phyloP scores from a whole-genome alignment of 495 filamentous ascomycete genomes.

The Podospora sp. region DNA sequence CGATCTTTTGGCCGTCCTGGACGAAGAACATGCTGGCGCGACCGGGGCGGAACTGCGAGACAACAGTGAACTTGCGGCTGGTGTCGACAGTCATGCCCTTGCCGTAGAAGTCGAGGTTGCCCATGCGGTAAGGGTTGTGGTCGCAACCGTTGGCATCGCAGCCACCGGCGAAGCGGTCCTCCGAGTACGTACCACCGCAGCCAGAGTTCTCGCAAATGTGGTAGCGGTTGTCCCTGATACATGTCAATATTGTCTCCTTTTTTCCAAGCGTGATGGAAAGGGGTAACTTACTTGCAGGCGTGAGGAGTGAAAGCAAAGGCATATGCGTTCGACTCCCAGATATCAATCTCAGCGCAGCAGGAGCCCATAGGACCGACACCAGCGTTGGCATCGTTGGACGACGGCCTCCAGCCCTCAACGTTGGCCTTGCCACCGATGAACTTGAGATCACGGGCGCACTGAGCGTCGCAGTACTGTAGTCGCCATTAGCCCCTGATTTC shows the following conservation, averaged over 20 bases:
- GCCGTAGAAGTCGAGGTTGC: slow-evolving; percentile 64
- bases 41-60: slow-evolving; percentile 60
- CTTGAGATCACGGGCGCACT: slow-evolving; percentile 48
- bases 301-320: slow-evolving; percentile 62
- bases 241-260: slow-evolving; percentile 29
- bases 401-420: slow-evolving; percentile 57
- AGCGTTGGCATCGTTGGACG: slow-evolving; percentile 18
- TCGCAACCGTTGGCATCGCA: slow-evolving; percentile 70
- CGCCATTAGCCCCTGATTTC: too few species aligned
- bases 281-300: slow-evolving; percentile 53
- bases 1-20: slow-evolving; percentile 63
- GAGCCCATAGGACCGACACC: slow-evolving; percentile 41
- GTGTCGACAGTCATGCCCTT: slow-evolving; percentile 62
- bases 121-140: slow-evolving; percentile 71
- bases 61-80: slow-evolving; percentile 64
- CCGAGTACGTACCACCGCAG: slow-evolving; percentile 39
- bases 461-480: slow-evolving; percentile 54
- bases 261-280: neutral
- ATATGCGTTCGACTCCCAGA: slow-evolving; percentile 62
- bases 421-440: slow-evolving; percentile 55
- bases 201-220: slow-evolving; percentile 46
- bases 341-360: slow-evolving; percentile 71
- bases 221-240: slow-evolving; percentile 8
- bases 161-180: slow-evolving; percentile 25
- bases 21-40: slow-evolving; percentile 70